These are phyloP conservation scores for Harringtonia aguacate DNA, from an alignment of 2,329 filamentous ascomycete species.

Conservation along the genomic window DNA sequence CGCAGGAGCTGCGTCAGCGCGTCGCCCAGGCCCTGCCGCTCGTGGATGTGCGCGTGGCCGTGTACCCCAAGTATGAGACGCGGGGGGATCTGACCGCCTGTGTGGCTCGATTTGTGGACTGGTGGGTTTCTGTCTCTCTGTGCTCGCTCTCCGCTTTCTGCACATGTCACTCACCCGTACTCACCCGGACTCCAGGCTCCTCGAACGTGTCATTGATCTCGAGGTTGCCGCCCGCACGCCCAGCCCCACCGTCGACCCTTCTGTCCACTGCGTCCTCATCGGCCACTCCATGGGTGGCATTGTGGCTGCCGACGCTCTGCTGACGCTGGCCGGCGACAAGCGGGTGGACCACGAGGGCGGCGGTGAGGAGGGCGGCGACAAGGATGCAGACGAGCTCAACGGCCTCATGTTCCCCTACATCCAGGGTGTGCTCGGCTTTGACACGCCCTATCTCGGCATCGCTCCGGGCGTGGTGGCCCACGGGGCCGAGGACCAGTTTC, in stretches of 20 bases:
- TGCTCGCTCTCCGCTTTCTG: not conserved
- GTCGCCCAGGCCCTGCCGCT: slow-evolving; percentile 57
- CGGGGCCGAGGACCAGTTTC: slow-evolving; percentile 78
- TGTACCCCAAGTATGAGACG: slow-evolving; percentile 80
- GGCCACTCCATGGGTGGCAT: slow-evolving; percentile 93
- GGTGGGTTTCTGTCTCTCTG: slow-evolving; percentile 32
- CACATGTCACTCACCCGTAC: too few relatives aligned
- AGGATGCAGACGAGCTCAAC: slow-evolving; percentile 30
- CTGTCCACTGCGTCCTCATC: slow-evolving; percentile 69
- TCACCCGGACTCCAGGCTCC: slow-evolving; percentile 45
- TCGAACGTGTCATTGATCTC: slow-evolving; percentile 87
- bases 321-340: slow-evolving; percentile 53
- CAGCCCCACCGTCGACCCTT: slow-evolving; percentile 77
- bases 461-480: slow-evolving; percentile 75
- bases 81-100: slow-evolving; percentile 62
- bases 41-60: slow-evolving; percentile 53
- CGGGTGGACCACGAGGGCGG: slow-evolving; percentile 30
- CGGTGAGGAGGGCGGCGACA: slow-evolving; percentile 24
- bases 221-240: slow-evolving; percentile 74
- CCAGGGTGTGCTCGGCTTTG: slow-evolving; percentile 82
- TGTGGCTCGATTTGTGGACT: slow-evolving; percentile 64
- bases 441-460: slow-evolving; percentile 84
- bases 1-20: slow-evolving; percentile 56
- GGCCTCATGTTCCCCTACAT: slow-evolving; percentile 87
- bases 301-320: slow-evolving; percentile 78